A percentile compares a stretch with the other conserved stretches of the same genome.
Evolutionary conservation across 495 filamentous ascomycete species (phyloP).

Genomic region (Talaromyces thailandensis): DNA sequence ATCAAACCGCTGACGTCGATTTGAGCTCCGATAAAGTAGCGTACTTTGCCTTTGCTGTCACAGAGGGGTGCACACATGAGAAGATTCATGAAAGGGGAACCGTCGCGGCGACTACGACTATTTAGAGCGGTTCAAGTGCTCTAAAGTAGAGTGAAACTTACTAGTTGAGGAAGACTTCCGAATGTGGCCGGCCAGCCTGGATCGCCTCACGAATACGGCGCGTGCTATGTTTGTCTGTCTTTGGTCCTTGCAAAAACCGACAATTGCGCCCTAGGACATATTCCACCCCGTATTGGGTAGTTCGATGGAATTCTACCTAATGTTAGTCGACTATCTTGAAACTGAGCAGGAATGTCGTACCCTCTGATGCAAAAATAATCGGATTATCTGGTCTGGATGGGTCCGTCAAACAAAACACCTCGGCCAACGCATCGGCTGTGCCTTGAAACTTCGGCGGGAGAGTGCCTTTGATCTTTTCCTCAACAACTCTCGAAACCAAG

Average conservation of each 20-base stretch:
- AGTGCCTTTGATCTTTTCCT: slow-evolving; percentile 25
- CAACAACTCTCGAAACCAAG: slow-evolving; percentile 27
- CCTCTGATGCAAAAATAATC: slow-evolving; percentile 70
- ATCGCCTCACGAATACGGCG: slow-evolving; percentile 48
- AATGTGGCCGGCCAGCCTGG: slow-evolving; percentile 49
- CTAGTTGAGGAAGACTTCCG: slow-evolving; percentile 63
- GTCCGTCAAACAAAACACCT: slow-evolving; percentile 72
- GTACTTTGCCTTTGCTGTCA: slow-evolving; percentile 50
- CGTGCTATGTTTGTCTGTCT: slow-evolving; percentile 41
- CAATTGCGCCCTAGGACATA: slow-evolving; percentile 54
- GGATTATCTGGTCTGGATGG: slow-evolving; percentile 66
- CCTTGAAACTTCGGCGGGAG: slow-evolving; percentile 33
- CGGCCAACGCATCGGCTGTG: slow-evolving; percentile 61
- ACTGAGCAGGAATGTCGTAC: slow-evolving; percentile 37
- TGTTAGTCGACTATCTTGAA: too few species aligned
- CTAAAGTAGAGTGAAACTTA: slow-evolving; percentile 21
- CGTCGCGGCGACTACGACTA: slow-evolving; percentile 42
- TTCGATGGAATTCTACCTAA: slow-evolving; percentile 47
- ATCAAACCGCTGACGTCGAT: slow-evolving; percentile 49
- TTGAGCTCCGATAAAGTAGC: slow-evolving; percentile 55
- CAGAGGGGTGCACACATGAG: slow-evolving; percentile 53
- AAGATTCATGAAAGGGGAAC: slow-evolving; percentile 58
- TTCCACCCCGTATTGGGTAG: slow-evolving; percentile 52
- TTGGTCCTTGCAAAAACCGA: slow-evolving; percentile 53
- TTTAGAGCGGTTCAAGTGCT: slow-evolving; percentile 4